Base-by-base conservation (phyloP, 2,329 filamentous ascomycete species). In the Podosphaera aphanis region DNA sequence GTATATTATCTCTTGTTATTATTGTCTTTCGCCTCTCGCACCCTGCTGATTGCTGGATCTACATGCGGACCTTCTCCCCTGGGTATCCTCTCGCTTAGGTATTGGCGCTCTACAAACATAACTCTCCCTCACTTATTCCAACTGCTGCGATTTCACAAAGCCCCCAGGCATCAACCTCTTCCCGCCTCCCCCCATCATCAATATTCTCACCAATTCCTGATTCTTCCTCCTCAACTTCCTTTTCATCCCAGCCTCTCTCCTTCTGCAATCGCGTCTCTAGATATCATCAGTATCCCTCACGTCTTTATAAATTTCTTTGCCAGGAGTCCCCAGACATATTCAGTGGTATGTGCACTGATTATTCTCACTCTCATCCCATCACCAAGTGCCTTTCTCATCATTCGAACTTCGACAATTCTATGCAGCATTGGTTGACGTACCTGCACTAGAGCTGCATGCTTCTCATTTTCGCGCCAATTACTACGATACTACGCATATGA, bases 381-480 rank as follows among this genome's bases (percentile, higher is more conserved):
- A 48, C 49, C 46, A 40, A 46, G 38, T 45, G 25, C 23, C 4
- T 36, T 40, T 47, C 18, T 16, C 41, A 29, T 38, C 42, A 36
- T 5, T 44, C 43, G 47, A 45, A 45, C 46, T 46, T 49, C 49
- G 46, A 52, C 54, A 53, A 52, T 47, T 49, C 53, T 50, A 50
- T 58, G 56, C 55, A 54, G 50, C 49, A 53, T 53, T 57, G 54
- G 57, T 51, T 51, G 19, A 51, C 54, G 58, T 58, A 57, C 57
- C 57, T 59, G 57, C 57, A 59, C 57, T 55, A 59, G 55, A 59
- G 53, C 20, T 19, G 37, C n/a, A 3, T 3, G 13, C 29, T 33
- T 33, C 6, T 29, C 25, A 5, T 6, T 33, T 3, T 33, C 15
- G 29, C 11, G 29, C 29, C 5, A 33, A 33, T 7, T 4, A 11